Evolutionary conservation across 179 eudicot genomes (phyloP).

Genomic region (Spergularia azorica): DNA sequence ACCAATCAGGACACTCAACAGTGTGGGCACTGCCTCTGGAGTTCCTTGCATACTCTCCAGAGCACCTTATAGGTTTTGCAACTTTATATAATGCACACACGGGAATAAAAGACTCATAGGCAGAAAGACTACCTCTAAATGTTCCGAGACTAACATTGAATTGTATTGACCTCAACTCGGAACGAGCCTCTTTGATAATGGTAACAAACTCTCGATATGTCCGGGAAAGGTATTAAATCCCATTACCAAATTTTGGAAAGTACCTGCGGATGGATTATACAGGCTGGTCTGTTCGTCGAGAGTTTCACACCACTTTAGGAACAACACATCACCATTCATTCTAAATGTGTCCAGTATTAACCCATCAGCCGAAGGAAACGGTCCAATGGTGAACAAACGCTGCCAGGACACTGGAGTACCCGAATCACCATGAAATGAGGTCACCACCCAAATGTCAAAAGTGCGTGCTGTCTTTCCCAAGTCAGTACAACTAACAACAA

Average conservation of each 20-base stretch:
- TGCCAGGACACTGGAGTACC: constrained; percentile 14
- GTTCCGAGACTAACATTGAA: no score
- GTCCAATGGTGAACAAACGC: constrained; percentile 7
- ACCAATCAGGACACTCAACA: no score
- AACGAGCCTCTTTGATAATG: neutral
- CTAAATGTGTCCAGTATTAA: neutral
- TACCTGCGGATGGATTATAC: constrained; percentile 1
- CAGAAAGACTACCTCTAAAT: no score
- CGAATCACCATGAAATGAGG: neutral
- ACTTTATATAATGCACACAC: no score
- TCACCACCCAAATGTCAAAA: constrained; percentile 4
- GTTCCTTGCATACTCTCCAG: no score
- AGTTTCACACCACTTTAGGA: neutral
- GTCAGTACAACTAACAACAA: neutral
- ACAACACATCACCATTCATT: constrained; percentile 8
- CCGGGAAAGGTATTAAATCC: neutral
- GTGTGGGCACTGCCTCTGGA: no score
- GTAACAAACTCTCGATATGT: constrained; percentile 10
- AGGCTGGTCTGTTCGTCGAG: neutral
- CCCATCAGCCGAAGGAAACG: neutral
- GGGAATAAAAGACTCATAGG: no score
- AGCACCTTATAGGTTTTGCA: no score
- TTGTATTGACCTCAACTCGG: neutral
- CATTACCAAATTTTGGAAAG: neutral
- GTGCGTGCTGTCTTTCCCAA: neutral